A percentile compares a stretch with the other conserved stretches of the same genome.
Evolutionary conservation across 1,139 yeast species (phyloP).

Genomic region (Kodamaea sp.): DNA sequence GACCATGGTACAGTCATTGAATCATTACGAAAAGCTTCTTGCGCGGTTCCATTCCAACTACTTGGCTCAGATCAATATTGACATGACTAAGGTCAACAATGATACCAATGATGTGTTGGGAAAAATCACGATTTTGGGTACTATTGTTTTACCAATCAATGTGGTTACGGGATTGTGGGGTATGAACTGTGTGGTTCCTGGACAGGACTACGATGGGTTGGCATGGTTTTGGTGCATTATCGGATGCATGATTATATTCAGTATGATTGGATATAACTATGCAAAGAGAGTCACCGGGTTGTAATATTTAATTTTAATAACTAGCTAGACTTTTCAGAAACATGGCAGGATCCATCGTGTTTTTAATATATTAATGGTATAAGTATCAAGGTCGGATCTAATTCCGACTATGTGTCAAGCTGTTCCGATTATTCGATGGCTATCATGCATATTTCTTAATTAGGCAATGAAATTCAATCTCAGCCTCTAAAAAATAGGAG

Average conservation of each 20-base stretch:
- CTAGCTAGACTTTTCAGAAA: background rate
- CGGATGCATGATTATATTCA: constrained; percentile 36
- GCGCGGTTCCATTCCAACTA: constrained; percentile 95
- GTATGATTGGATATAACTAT: constrained; percentile 42
- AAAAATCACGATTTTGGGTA: constrained; percentile 89
- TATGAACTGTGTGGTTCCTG: constrained; percentile 96
- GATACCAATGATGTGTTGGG: constrained; percentile 96
- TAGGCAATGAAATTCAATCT: too few relatives aligned
- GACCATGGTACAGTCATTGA: constrained; percentile 92
- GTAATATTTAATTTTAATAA: constrained; percentile 18
- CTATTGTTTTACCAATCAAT: constrained; percentile 90
- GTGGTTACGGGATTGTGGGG: constrained; percentile 98
- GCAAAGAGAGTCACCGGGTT: constrained; percentile 48
- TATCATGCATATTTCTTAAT: too few relatives aligned
- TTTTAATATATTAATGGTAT: too few relatives aligned
- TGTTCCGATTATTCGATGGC: too few relatives aligned
- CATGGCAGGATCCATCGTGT: background rate
- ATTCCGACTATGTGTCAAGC: too few relatives aligned
- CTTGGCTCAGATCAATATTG: constrained; percentile 93
- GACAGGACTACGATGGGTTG: constrained; percentile 73
- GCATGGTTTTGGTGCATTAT: constrained; percentile 71
- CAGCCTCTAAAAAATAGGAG: too few relatives aligned
- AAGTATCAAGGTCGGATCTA: too few relatives aligned
- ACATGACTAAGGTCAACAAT: constrained; percentile 96
- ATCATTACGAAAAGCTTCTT: constrained; percentile 89